Conservation (phyloP, 495 filamentous ascomycete species). For the Penicillium turbatum region DNA sequence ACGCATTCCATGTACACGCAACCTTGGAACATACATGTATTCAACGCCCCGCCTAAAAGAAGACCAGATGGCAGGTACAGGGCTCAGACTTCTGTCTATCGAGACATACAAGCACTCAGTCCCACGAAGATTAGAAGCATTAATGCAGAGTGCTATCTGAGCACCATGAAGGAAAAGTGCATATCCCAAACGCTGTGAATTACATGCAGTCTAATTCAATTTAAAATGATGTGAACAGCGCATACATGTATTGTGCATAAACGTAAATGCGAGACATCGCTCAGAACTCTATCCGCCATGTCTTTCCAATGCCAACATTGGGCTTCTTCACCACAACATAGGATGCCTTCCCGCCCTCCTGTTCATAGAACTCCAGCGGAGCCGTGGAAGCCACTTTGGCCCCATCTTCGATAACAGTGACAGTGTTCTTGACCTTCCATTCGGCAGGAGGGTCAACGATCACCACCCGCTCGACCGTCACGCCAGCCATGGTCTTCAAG, state of each 20-base stretch:
- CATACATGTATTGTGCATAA: conserved; percentile 13
- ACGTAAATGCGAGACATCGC: not conserved
- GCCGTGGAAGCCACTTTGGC: conserved; percentile 52
- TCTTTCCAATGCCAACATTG: conserved; percentile 66
- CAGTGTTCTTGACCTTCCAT: conserved; percentile 66
- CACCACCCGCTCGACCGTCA: conserved; percentile 77
- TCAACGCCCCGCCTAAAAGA: too few species aligned
- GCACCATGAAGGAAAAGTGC: too few species aligned
- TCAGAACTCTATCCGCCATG: conserved; percentile 76
- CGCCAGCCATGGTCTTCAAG: conserved; percentile 67
- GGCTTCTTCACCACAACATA: conserved; percentile 83
- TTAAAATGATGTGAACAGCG: conserved; percentile 9
- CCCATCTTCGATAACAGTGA: conserved; percentile 65
- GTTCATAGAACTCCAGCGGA: conserved; percentile 56
- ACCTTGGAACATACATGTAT: too few species aligned
- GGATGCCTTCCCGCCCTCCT: conserved; percentile 57
- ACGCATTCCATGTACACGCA: not conserved
- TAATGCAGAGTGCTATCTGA: too few species aligned
- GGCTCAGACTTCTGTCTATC: too few species aligned
- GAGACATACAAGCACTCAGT: too few species aligned
- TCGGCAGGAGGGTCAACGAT: conserved; percentile 69
- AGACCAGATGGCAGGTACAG: too few species aligned
- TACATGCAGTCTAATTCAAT: conserved; percentile 7
- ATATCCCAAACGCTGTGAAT: not conserved
- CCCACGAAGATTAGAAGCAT: too few species aligned